Percentiles rank a stretch among this genome's conserved stretches.
Conservation (phyloP, 192 early-diverging fungal genomes). For the Dispira parvispora region DNA sequence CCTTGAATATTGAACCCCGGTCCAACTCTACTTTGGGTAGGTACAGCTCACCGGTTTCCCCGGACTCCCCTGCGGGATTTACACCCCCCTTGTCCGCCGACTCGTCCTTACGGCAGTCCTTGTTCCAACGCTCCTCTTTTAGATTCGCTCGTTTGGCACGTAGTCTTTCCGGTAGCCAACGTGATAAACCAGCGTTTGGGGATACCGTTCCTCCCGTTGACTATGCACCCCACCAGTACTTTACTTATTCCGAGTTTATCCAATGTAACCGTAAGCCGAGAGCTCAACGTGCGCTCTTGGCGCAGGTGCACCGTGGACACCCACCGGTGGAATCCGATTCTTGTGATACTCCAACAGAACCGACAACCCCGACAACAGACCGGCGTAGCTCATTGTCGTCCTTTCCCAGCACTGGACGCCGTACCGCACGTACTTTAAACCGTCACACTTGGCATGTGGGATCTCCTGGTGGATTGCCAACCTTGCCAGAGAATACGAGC, state of each 20-base stretch:
- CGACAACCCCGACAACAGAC: neutral
- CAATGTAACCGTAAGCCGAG: neutral
- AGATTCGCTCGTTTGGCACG: neutral
- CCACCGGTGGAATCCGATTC: neutral
- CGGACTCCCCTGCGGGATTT: neutral
- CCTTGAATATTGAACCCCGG: too few species aligned
- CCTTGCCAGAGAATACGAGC: neutral
- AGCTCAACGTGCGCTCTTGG: neutral
- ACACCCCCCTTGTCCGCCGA: neutral
- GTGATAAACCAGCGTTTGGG: neutral
- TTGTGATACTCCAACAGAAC: neutral
- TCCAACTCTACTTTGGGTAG: too few species aligned
- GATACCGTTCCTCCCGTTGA: neutral
- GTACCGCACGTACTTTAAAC: neutral
- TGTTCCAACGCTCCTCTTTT: neutral
- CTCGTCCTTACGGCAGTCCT: neutral
- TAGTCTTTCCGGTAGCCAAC: neutral
- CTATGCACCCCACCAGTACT: slow-evolving; percentile 5
- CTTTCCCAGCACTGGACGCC: neutral
- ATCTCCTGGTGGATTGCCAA: neutral
- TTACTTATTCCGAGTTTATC: neutral
- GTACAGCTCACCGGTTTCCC: neutral
- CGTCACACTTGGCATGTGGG: neutral
- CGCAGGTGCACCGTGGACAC: neutral
- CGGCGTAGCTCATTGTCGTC: neutral